Conservation (phyloP, 2,329 filamentous ascomycete genomes). For the Onygena corvina region DNA sequence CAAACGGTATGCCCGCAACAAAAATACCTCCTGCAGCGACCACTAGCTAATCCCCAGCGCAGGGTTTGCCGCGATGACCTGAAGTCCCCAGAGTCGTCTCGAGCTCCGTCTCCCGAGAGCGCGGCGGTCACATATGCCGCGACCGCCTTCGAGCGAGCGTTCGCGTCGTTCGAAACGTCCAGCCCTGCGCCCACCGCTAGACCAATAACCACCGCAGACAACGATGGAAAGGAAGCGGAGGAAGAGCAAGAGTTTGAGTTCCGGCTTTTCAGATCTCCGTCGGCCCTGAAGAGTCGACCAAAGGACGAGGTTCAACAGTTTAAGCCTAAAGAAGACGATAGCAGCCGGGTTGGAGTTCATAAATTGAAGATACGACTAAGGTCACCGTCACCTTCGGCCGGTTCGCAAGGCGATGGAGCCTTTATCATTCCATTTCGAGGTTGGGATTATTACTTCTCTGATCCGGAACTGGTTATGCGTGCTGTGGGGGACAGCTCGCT, state of each 20-base stretch:
- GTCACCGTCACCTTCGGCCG: slow-evolving; percentile 28
- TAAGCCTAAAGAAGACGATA: background rate
- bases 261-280: slow-evolving; percentile 29
- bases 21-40: too few species aligned
- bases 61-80: slow-evolving; percentile 17
- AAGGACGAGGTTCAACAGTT: background rate
- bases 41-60: background rate
- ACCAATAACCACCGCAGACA: background rate
- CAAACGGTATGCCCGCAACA: slow-evolving; percentile 10
- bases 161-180: slow-evolving; percentile 12
- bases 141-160: slow-evolving; percentile 11
- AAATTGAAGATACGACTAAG: slow-evolving; percentile 30
- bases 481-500: slow-evolving; percentile 4
- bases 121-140: slow-evolving; percentile 12
- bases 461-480: slow-evolving; percentile 20
- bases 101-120: slow-evolving; percentile 13
- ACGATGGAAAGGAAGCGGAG: slow-evolving; percentile 16
- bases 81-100: slow-evolving; percentile 11
- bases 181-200: background rate
- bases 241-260: slow-evolving; percentile 36
- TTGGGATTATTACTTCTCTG: slow-evolving; percentile 34
- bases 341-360: slow-evolving; percentile 20
- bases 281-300: background rate
- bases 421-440: slow-evolving; percentile 32
- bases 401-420: slow-evolving; percentile 22